Evolutionary conservation across 1,139 yeast genomes (phyloP).

Genomic region (Saccharomyces hybrid): DNA sequence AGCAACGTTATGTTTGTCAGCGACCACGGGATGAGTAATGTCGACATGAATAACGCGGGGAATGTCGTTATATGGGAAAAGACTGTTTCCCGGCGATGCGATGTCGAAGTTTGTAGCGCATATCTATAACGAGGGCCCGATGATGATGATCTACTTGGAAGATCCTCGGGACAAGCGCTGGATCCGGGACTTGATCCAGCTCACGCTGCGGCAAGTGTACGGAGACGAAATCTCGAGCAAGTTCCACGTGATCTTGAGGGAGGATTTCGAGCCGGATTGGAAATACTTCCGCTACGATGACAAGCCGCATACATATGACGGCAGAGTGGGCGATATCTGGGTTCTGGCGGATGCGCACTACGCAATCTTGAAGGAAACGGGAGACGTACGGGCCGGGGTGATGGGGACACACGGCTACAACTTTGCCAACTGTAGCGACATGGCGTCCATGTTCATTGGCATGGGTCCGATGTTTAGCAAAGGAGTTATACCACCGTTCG

Average conservation of each 20-base stretch:
- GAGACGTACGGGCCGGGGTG: background rate
- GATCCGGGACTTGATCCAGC: background rate
- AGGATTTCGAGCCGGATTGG: background rate
- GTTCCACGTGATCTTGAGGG: background rate
- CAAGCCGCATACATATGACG: background rate
- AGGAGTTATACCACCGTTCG: constrained; percentile 50
- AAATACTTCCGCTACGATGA: background rate
- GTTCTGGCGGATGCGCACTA: background rate
- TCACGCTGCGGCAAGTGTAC: background rate
- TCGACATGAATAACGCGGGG: constrained; percentile 16
- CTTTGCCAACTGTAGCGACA: constrained; percentile 55
- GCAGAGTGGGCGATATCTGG: background rate
- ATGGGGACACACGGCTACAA: constrained; percentile 83
- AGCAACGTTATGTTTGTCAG: constrained; percentile 74
- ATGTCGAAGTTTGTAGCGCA: constrained; percentile 7
- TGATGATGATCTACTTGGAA: constrained; percentile 10
- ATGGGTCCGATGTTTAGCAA: constrained; percentile 67
- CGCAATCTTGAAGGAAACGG: background rate
- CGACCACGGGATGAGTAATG: constrained; percentile 81
- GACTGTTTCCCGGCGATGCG: constrained; percentile 9
- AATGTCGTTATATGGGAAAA: constrained; percentile 16
- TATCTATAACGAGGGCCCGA: constrained; percentile 13
- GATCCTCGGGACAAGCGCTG: constrained; percentile 1
- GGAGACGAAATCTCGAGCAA: background rate
- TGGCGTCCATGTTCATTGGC: constrained; percentile 76